These are phyloP conservation scores for Penicillium sp. DNA, from an alignment of 2,329 filamentous ascomycete species.

Conservation along the genomic window DNA sequence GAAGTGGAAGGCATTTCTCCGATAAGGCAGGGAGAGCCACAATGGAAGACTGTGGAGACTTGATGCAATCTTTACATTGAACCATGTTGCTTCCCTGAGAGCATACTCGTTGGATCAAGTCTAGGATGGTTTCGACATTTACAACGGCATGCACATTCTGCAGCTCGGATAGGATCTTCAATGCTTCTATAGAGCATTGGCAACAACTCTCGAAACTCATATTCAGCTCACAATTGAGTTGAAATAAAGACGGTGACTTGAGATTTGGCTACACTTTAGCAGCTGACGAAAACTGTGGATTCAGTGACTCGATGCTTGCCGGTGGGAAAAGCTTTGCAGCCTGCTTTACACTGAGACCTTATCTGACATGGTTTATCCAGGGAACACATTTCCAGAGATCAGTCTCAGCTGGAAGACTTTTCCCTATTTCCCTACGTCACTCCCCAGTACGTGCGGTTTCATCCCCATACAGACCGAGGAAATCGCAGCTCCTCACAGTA, in stretches of 20 bases:
- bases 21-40: constrained; percentile 50
- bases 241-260: not conserved
- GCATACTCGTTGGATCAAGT: constrained; percentile 33
- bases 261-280: not conserved
- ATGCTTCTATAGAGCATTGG: constrained; percentile 32
- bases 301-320: not conserved
- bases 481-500: not conserved
- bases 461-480: not conserved
- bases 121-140: constrained; percentile 35
- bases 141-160: constrained; percentile 36
- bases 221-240: too few species aligned
- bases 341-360: not conserved
- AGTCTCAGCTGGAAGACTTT: not conserved
- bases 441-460: not conserved
- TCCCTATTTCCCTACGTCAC: not conserved
- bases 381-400: not conserved
- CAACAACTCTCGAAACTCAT: constrained; percentile 31
- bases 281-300: not conserved
- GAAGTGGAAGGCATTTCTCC: constrained; percentile 41
- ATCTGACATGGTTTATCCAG: not conserved
- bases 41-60: constrained; percentile 28
- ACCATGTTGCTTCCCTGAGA: constrained; percentile 31
- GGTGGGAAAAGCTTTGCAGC: not conserved
- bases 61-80: constrained; percentile 33
- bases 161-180: constrained; percentile 34